phyloP scores from a whole-genome alignment of 441 rosid genomes.

The Populus trichocarpa region DNA sequence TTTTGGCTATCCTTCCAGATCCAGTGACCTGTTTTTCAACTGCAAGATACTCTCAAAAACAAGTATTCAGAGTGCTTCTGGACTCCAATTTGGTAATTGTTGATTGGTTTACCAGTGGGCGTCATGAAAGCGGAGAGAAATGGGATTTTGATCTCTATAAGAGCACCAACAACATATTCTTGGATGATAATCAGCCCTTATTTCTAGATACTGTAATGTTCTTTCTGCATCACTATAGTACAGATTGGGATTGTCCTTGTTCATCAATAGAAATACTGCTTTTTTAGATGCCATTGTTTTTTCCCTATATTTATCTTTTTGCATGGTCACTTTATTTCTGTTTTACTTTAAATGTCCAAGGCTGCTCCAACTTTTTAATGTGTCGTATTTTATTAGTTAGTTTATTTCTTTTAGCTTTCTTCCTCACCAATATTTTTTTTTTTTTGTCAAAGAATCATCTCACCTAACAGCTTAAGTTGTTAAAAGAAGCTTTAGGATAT shows the following conservation, averaged over 20 bases:
- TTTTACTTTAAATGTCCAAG: not conserved
- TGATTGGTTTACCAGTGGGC: constrained; percentile 97
- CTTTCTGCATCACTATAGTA: not conserved
- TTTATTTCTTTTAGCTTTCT: not conserved
- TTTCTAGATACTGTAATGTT: constrained; percentile 74
- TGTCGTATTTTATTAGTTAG: not conserved
- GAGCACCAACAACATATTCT: constrained; percentile 76
- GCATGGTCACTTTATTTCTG: not conserved
- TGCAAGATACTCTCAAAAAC: constrained; percentile 85
- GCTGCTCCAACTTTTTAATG: not conserved
- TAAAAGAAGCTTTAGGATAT: too few species aligned
- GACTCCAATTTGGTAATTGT: constrained; percentile 77
- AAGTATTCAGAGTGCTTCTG: constrained; percentile 56
- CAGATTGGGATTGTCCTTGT: not conserved
- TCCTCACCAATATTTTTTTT: not conserved
- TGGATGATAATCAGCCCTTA: constrained; percentile 57
- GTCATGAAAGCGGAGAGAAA: constrained; percentile 85
- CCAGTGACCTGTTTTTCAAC: constrained; percentile 94
- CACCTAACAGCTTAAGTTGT: not conserved
- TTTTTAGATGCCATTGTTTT: not conserved
- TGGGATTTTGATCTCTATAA: constrained; percentile 84
- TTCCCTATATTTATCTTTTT: not conserved
- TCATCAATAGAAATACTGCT: not conserved
- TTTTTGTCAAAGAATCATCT: not conserved
- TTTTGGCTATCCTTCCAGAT: constrained; percentile 80